Evolutionary conservation across 768 basidiomycete genomes (phyloP).

Genomic region (Auricularia auricula-judae): DNA sequence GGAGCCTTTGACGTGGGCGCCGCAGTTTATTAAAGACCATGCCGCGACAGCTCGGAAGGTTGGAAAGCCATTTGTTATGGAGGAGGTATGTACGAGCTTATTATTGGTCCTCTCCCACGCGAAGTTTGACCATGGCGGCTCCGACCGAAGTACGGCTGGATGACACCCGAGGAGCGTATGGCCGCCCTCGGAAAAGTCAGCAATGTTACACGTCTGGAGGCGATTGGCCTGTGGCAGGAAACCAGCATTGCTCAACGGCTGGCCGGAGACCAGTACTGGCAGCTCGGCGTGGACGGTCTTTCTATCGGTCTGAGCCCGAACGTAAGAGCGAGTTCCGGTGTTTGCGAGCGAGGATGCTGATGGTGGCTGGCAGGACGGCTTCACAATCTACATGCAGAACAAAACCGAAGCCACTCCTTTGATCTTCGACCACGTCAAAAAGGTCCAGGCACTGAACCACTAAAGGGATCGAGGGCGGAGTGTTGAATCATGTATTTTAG

Average conservation of each 20-base stretch:
- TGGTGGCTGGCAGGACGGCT: slow-evolving; percentile 7
- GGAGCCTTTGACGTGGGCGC: slow-evolving; percentile 8
- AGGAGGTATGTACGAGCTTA: slow-evolving; percentile 1
- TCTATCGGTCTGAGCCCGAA: slow-evolving; percentile 10
- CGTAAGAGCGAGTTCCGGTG: slow-evolving; percentile 1
- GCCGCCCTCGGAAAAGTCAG: slow-evolving; percentile 3
- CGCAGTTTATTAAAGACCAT: slow-evolving; percentile 7
- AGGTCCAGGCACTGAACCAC: slow-evolving; percentile 1
- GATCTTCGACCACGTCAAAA: slow-evolving; percentile 10
- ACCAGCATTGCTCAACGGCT: slow-evolving; percentile 4
- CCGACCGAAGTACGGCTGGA: slow-evolving; percentile 8
- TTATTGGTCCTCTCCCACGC: background rate
- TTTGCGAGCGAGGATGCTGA: background rate
- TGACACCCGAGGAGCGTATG: slow-evolving; percentile 4
- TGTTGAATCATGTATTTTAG: too few relatives aligned
- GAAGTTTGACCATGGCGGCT: background rate
- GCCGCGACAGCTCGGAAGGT: slow-evolving; percentile 5
- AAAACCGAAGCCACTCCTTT: slow-evolving; percentile 8
- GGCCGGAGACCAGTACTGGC: slow-evolving; percentile 11
- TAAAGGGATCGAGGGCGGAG: background rate
- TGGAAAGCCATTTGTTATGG: slow-evolving; percentile 8
- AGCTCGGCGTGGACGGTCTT: slow-evolving; percentile 8
- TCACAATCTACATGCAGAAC: slow-evolving; percentile 10
- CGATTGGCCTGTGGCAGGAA: slow-evolving; percentile 8
- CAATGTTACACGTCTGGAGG: slow-evolving; percentile 9